These are phyloP conservation scores for Candida ortonii DNA, from an alignment of 805 yeast genomes.

Conservation along the genomic window DNA sequence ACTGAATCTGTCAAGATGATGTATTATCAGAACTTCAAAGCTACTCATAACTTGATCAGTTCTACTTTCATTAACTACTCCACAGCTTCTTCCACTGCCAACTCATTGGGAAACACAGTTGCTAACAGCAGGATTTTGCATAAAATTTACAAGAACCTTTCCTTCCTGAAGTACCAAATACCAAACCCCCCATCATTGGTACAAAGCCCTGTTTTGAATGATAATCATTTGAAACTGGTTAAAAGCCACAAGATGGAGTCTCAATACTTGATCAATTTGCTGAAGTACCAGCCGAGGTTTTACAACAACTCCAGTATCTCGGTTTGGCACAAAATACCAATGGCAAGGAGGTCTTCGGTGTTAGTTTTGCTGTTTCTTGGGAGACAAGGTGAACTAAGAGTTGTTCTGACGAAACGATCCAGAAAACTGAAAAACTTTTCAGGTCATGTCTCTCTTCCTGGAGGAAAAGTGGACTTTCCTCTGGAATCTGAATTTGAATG, in stretches of 20 bases:
- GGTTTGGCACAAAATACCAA: conserved; percentile 66
- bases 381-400: conserved; percentile 68
- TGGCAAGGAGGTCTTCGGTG: conserved; percentile 72
- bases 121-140: conserved; percentile 16
- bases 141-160: conserved; percentile 16
- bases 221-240: conserved; percentile 14
- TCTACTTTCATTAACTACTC: conserved; percentile 22
- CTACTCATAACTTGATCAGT: conserved; percentile 16
- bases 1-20: conserved; percentile 12
- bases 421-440: conserved; percentile 68
- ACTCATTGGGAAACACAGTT: conserved; percentile 11
- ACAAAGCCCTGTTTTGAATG: conserved; percentile 7
- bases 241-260: conserved; percentile 33
- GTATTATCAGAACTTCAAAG: conserved; percentile 23
- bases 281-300: conserved; percentile 32
- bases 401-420: conserved; percentile 75
- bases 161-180: conserved; percentile 21
- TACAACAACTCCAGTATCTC: conserved; percentile 35
- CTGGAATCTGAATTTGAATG: conserved; percentile 67
- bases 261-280: conserved; percentile 34
- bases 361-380: conserved; percentile 73
- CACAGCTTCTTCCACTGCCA: conserved; percentile 9
- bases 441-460: conserved; percentile 91
- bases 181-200: conserved; percentile 23
- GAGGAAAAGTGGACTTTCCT: conserved; percentile 80